These are phyloP conservation scores for Solanum stenotomum DNA, from an alignment of 257 asterid species.

Conservation along the genomic window DNA sequence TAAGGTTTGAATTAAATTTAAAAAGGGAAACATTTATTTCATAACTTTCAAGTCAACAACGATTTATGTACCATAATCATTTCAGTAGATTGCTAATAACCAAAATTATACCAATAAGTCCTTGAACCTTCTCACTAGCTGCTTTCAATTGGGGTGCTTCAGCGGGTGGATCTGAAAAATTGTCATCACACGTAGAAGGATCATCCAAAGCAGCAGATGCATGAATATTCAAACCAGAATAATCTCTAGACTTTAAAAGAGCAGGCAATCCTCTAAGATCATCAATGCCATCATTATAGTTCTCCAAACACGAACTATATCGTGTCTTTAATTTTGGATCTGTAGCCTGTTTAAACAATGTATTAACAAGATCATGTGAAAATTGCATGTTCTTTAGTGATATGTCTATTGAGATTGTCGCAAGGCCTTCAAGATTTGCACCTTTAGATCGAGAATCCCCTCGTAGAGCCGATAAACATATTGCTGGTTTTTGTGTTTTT, in stretches of 20 bases:
- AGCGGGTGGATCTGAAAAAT: background rate
- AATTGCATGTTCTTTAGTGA: background rate
- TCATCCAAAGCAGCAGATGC: background rate
- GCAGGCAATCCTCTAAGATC: background rate
- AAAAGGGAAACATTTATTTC: no score
- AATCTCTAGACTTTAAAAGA: background rate
- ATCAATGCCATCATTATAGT: background rate
- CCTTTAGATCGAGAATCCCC: slow-evolving; percentile 10
- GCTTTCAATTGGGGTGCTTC: no score
- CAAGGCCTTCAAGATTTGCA: slow-evolving; percentile 11
- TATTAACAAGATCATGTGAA: background rate
- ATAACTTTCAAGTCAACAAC: no score
- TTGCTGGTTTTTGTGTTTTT: background rate
- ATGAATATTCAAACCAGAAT: background rate
- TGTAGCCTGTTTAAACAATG: background rate
- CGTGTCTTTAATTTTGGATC: background rate
- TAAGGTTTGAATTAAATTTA: no score
- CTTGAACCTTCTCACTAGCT: no score
- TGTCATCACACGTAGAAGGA: background rate
- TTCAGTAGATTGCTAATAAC: no score
- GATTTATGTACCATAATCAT: no score
- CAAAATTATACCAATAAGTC: no score
- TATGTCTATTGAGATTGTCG: background rate
- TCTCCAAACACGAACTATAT: slow-evolving; percentile 16
- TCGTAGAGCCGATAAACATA: slow-evolving; percentile 3